A percentile compares a stretch with the other conserved stretches of the same genome.
phyloP scores from a whole-genome alignment of 1,139 yeast genomes.

The Hansenula sp. region DNA sequence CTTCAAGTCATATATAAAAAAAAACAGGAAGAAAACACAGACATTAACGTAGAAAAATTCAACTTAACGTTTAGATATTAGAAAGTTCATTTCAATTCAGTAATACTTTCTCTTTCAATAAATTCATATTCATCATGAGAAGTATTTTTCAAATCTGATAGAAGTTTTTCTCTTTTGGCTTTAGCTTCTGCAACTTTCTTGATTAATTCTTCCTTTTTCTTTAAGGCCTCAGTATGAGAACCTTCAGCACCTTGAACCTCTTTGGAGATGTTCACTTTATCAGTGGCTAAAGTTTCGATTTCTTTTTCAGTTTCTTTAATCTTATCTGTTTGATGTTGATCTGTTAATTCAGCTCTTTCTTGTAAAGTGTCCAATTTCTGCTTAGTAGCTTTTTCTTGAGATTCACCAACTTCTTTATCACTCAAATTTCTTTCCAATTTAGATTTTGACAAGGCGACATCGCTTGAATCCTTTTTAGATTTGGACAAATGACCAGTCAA shows the following conservation, averaged over 20 bases:
- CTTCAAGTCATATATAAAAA: too few relatives aligned
- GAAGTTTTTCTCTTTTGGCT: constrained; percentile 11
- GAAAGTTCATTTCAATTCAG: constrained; percentile 6
- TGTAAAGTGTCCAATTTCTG: constrained; percentile 14
- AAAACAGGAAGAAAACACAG: too few relatives aligned
- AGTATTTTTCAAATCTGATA: constrained; percentile 11
- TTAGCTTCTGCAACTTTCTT: constrained; percentile 3
- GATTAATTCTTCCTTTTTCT: background rate
- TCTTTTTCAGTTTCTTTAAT: constrained; percentile 14
- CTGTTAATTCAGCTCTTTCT: constrained; percentile 13
- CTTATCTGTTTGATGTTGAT: constrained; percentile 3
- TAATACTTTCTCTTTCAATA: constrained; percentile 15
- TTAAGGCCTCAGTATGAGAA: background rate
- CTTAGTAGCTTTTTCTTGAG: constrained; percentile 11
- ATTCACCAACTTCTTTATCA: constrained; percentile 12
- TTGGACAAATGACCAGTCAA: constrained; percentile 11
- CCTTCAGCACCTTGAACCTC: background rate
- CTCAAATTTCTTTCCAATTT: constrained; percentile 7
- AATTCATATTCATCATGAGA: constrained; percentile 13
- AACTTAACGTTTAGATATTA: too few relatives aligned
- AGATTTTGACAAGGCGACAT: constrained; percentile 4
- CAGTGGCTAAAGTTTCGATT: background rate
- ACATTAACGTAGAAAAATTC: too few relatives aligned
- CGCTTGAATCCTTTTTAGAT: constrained; percentile 10
- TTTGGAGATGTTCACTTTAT: background rate